Conservation (phyloP, 306 rosid genomes). For the Cicer cuneatum region DNA sequence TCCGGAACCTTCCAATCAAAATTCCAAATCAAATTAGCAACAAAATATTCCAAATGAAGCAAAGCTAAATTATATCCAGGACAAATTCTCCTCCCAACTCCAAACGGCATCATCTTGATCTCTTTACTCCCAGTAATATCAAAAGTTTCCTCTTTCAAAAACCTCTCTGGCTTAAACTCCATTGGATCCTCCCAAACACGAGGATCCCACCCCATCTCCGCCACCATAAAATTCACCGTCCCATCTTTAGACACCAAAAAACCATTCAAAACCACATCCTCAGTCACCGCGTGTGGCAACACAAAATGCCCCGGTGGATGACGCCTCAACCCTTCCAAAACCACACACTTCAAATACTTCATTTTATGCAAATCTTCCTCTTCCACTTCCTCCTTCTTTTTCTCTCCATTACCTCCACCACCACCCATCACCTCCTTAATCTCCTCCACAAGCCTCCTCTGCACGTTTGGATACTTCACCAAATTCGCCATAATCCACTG, state of each 20-base stretch:
- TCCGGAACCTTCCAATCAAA: slow-evolving; percentile 47
- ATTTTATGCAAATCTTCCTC: slow-evolving; percentile 48
- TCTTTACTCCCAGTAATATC: slow-evolving; percentile 49
- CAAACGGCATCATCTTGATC: slow-evolving; percentile 60
- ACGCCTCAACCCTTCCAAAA: slow-evolving; percentile 53
- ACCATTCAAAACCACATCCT: slow-evolving; percentile 44
- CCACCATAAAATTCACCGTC: slow-evolving; percentile 52
- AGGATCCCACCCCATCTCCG: slow-evolving; percentile 57
- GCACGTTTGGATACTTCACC: slow-evolving; percentile 51
- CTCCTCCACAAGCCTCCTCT: slow-evolving; percentile 40
- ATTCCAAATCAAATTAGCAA: slow-evolving; percentile 53
- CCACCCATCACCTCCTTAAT: slow-evolving; percentile 11
- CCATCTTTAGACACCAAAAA: slow-evolving; percentile 37
- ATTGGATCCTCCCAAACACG: slow-evolving; percentile 55
- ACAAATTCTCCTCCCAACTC: slow-evolving; percentile 58
- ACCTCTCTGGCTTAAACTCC: slow-evolving; percentile 55
- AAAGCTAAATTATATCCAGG: slow-evolving; percentile 47
- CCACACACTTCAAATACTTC: slow-evolving; percentile 46
- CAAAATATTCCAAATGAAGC: slow-evolving; percentile 54
- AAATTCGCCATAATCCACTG: slow-evolving; percentile 61
- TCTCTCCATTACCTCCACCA: neutral
- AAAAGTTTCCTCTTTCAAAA: slow-evolving; percentile 37
- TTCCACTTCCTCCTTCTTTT: slow-evolving; percentile 43
- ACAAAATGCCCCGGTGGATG: slow-evolving; percentile 55
- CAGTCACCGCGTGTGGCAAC: slow-evolving; percentile 44